phyloP scores from a whole-genome alignment of 345 rosid species.

The Sonneratia alba region DNA sequence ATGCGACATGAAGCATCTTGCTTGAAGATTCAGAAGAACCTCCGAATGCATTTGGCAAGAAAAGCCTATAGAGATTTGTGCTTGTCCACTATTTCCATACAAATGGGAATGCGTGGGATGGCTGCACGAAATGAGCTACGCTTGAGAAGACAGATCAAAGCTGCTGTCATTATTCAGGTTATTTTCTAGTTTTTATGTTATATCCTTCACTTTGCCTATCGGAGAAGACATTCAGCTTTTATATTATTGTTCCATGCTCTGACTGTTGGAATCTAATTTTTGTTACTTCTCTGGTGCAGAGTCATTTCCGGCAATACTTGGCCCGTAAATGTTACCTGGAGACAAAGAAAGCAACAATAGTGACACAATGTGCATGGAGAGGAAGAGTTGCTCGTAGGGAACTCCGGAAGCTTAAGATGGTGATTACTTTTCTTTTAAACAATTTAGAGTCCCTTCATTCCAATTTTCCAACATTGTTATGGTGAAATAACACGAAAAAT shows the following conservation, averaged over 20 bases:
- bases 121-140: slow-evolving; percentile 69
- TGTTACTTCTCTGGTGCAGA: slow-evolving; percentile 32
- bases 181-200: neutral
- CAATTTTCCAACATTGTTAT: neutral
- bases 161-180: slow-evolving; percentile 78
- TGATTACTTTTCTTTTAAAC: slow-evolving; percentile 10
- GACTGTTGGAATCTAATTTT: slow-evolving; percentile 4
- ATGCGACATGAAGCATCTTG: slow-evolving; percentile 74
- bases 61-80: slow-evolving; percentile 53
- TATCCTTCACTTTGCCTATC: neutral
- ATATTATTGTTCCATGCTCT: neutral
- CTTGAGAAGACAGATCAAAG: slow-evolving; percentile 66
- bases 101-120: slow-evolving; percentile 89
- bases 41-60: slow-evolving; percentile 76
- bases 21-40: slow-evolving; percentile 66
- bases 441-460: neutral
- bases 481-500: no score
- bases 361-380: slow-evolving; percentile 10
- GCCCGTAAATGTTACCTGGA: slow-evolving; percentile 44
- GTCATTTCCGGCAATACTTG: slow-evolving; percentile 65
- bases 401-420: slow-evolving; percentile 11
- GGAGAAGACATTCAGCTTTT: neutral
- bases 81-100: slow-evolving; percentile 58
- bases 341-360: slow-evolving; percentile 34
- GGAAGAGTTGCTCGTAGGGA: slow-evolving; percentile 12